Percentiles rank a stretch among this genome's conserved stretches.
Conservation (phyloP, 257 asterid genomes). For the Paraleonurus japonicus region DNA sequence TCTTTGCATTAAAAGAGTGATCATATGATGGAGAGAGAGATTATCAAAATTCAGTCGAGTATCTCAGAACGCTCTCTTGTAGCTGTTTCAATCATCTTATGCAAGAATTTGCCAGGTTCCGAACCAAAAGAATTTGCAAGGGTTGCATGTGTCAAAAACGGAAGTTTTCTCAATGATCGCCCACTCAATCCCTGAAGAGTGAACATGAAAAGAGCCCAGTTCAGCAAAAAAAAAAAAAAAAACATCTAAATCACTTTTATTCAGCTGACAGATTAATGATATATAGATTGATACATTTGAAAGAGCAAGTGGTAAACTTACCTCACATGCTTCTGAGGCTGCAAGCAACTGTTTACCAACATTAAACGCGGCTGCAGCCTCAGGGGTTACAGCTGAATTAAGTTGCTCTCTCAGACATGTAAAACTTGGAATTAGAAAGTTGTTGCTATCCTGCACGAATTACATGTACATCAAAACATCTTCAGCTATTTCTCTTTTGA, state of each 20-base stretch:
- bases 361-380: conserved; percentile 32
- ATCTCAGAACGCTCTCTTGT: conserved; percentile 63
- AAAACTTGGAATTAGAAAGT: conserved; percentile 55
- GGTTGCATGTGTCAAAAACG: conserved; percentile 89
- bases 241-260: background rate
- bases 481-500: conserved; percentile 17
- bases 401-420: conserved; percentile 59
- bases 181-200: conserved; percentile 86
- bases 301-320: conserved; percentile 29
- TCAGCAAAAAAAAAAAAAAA: conserved; percentile 14
- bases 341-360: conserved; percentile 61
- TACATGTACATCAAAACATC: conserved; percentile 7
- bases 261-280: background rate
- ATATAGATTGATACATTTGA: background rate
- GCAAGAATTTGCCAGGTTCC: conserved; percentile 61
- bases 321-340: conserved; percentile 93
- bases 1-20: conserved; percentile 4
- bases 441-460: conserved; percentile 44
- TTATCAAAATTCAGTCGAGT: conserved; percentile 43
- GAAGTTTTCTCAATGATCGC: conserved; percentile 92
- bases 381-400: conserved; percentile 34
- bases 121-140: conserved; percentile 59
- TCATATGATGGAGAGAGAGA: background rate
- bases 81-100: conserved; percentile 69
- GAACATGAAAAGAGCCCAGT: background rate